Base-by-base conservation (phyloP, 2,329 filamentous ascomycete species). In the Colletotrichum abscissum region DNA sequence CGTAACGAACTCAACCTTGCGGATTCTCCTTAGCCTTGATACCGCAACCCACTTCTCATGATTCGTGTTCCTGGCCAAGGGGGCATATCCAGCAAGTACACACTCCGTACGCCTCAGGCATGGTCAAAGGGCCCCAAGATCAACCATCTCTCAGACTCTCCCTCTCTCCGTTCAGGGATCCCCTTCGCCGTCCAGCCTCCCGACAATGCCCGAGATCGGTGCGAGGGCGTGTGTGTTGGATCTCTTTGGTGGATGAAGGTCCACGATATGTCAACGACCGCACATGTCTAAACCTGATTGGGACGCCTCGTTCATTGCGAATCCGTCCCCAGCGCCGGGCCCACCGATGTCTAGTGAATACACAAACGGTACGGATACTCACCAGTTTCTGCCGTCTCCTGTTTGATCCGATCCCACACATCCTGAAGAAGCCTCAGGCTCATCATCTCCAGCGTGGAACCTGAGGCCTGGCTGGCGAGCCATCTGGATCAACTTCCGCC, bases 401-500 rank as follows among this genome's bases (percentile, higher is more conserved):
- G 68, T 68, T 72, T 74, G 69, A 72, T 72, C 68, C 68, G 72
- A 72, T 68, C 35, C 59, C 55, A 22, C 35, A 26, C 55, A 33
- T n/a, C 11, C 46, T 30, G 62, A 35, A 12, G 22, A 35, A 35
- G 24, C 22, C 59, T n/a, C 59, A 19, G 38, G 11, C 42, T 24
- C 22, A 49, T 22, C 42, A 49, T 49, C 42, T 49, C 8, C 19
- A 49, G 19, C 19, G 19, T 49, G 42, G 16, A 66, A 62, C 74
- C 74, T 75, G 59, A 75, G 74, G 74, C 67, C 72, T 74, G 65
- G 38, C 28, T 58, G 69, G 65, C 73, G 72, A 75, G 65, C 64
- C 69, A 68, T 74, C 74, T 74, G 69, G 69, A 74, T 76, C 69
- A 68, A 69, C 73, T 72, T 75, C 73, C 73, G 73, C 70, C 73